Evolutionary conservation across 2,329 filamentous ascomycete species (phyloP).

Genomic region (Westerdykella sp.): DNA sequence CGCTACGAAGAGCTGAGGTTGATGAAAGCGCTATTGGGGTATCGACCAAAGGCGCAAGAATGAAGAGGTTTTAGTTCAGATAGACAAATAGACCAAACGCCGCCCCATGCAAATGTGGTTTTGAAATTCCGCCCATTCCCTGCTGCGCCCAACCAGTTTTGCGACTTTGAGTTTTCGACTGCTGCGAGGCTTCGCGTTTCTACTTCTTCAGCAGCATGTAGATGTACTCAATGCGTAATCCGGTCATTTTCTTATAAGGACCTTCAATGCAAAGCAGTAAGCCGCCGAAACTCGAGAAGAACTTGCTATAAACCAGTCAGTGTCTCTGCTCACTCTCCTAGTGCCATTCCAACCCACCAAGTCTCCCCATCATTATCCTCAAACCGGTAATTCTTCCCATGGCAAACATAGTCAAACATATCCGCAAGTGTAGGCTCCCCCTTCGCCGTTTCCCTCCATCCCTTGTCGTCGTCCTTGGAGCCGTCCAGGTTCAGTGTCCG

Average conservation of each 20-base stretch:
- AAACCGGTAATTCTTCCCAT: slow-evolving; percentile 84
- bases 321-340: slow-evolving; percentile 3
- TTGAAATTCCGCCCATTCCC: too few species aligned
- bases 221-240: slow-evolving; percentile 84
- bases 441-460: slow-evolving; percentile 62
- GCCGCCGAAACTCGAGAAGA: slow-evolving; percentile 90
- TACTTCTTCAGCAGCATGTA: slow-evolving; percentile 93
- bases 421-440: slow-evolving; percentile 56
- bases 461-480: slow-evolving; percentile 49
- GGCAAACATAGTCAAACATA: slow-evolving; percentile 80
- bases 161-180: too few species aligned
- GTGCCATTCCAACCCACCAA: slow-evolving; percentile 59
- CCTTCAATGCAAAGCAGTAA: slow-evolving; percentile 86
- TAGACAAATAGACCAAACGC: too few species aligned
- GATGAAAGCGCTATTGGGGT: too few species aligned
- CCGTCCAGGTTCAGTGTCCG: slow-evolving; percentile 84
- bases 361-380: slow-evolving; percentile 77
- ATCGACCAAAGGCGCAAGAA: too few species aligned
- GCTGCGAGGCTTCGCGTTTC: background rate
- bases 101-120: too few species aligned
- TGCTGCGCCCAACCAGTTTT: too few species aligned
- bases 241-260: slow-evolving; percentile 90
- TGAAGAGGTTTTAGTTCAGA: too few species aligned
- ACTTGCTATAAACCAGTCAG: slow-evolving; percentile 58
- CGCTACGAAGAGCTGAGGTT: too few species aligned